These are phyloP conservation scores for Tulasnella sp. DNA, from an alignment of 768 basidiomycete species.

Conservation along the genomic window DNA sequence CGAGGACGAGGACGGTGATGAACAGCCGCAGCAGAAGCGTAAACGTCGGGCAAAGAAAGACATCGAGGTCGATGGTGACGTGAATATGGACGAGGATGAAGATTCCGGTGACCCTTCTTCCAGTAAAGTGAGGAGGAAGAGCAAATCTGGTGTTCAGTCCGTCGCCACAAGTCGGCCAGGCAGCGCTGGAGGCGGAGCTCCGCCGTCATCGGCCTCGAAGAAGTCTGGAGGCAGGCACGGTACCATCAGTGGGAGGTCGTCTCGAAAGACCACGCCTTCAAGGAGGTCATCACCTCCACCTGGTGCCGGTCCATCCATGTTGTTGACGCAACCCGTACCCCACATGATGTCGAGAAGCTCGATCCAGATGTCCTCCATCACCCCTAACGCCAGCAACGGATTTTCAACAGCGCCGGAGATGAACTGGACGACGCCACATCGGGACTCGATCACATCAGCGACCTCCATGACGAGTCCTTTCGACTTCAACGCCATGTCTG, in stretches of 20 bases:
- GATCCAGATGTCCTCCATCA: background rate
- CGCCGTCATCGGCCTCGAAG: background rate
- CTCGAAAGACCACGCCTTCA: conserved; percentile 4
- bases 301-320: background rate
- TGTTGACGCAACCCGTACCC: background rate
- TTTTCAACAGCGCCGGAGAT: background rate
- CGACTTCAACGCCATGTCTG: conserved; percentile 15
- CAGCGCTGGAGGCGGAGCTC: background rate
- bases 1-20: conserved; percentile 15
- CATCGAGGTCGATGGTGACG: conserved; percentile 7
- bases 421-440: too few relatives aligned
- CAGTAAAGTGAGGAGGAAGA: background rate
- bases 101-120: background rate
- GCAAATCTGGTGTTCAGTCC: background rate
- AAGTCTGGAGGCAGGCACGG: background rate
- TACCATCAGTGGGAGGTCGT: conserved; percentile 1
- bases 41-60: conserved; percentile 14
- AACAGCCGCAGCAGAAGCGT: conserved; percentile 1
- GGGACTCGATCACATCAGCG: background rate
- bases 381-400: background rate
- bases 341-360: background rate
- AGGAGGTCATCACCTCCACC: conserved; percentile 6
- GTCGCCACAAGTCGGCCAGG: too few relatives aligned
- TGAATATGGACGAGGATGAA: conserved; percentile 9
- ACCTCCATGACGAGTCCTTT: background rate